phyloP scores from a whole-genome alignment of 306 rosid species.

The Chamaecrista fasciculata region DNA sequence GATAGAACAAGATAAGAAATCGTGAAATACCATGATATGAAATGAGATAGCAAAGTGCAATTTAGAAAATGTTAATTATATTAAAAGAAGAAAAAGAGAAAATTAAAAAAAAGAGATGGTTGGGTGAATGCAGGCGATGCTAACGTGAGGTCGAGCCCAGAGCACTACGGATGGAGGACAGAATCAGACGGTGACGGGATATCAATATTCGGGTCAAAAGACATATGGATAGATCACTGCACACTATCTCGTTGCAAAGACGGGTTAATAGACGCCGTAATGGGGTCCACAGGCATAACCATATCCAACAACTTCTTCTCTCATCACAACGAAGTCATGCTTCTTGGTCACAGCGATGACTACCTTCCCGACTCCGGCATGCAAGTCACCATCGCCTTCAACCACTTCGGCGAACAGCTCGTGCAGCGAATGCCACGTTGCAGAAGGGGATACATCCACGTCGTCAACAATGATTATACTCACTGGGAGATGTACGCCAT shows the following conservation, averaged over 20 bases:
- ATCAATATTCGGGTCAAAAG: slow-evolving; percentile 81
- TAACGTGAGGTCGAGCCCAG: slow-evolving; percentile 83
- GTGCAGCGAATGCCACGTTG: slow-evolving; percentile 94
- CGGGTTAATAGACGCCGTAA: slow-evolving; percentile 78
- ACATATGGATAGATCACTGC: slow-evolving; percentile 93
- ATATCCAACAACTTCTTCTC: slow-evolving; percentile 85
- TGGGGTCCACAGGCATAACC: slow-evolving; percentile 88
- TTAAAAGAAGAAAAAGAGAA: neutral
- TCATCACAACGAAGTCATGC: slow-evolving; percentile 90
- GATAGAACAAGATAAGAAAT: too few relatives aligned
- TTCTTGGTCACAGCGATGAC: slow-evolving; percentile 80
- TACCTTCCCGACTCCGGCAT: slow-evolving; percentile 84
- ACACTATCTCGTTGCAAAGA: slow-evolving; percentile 82
- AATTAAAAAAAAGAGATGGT: neutral
- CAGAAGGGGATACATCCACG: slow-evolving; percentile 83
- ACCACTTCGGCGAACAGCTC: slow-evolving; percentile 77
- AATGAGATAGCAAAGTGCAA: too few relatives aligned
- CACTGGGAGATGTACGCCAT: slow-evolving; percentile 99
- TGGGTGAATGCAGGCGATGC: slow-evolving; percentile 49
- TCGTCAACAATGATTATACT: slow-evolving; percentile 86
- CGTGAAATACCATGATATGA: too few relatives aligned
- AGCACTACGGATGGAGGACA: slow-evolving; percentile 79
- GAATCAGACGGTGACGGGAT: slow-evolving; percentile 87
- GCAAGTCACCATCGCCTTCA: slow-evolving; percentile 96
- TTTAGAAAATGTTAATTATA: too few relatives aligned